phyloP scores from a whole-genome alignment of 345 rosid species.

The Camelina hispida region DNA sequence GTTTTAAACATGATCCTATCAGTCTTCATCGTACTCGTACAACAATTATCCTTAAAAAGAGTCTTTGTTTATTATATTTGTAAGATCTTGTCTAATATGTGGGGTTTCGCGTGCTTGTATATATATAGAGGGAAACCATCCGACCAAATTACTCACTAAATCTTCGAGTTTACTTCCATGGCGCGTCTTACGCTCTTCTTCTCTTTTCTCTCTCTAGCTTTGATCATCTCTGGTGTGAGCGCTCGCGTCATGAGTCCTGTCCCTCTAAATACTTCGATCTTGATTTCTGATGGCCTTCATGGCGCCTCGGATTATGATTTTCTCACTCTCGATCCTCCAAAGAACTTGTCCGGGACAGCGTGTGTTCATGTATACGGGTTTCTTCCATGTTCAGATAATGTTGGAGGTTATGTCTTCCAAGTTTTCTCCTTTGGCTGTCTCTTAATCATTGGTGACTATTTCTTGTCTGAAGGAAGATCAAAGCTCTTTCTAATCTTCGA shows the following conservation, averaged over 20 bases:
- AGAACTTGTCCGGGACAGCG: slow-evolving; percentile 22
- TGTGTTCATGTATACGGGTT: slow-evolving; percentile 46
- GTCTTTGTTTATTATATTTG: not conserved
- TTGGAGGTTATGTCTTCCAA: slow-evolving; percentile 44
- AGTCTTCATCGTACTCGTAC: not conserved
- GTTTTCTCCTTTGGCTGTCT: slow-evolving; percentile 44
- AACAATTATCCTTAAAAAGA: not conserved
- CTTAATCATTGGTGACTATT: slow-evolving; percentile 43
- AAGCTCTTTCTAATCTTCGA: slow-evolving; percentile 42
- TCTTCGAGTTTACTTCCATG: not conserved
- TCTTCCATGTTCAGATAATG: slow-evolving; percentile 47
- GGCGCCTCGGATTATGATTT: slow-evolving; percentile 13
- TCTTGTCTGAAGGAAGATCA: slow-evolving; percentile 44
- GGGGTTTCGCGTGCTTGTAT: not conserved
- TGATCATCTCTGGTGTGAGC: slow-evolving; percentile 27
- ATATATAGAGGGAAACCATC: not conserved
- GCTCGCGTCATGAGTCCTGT: slow-evolving; percentile 38
- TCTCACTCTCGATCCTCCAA: slow-evolving; percentile 41
- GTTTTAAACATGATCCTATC: not conserved
- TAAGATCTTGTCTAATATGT: slow-evolving; percentile 7
- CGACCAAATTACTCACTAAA: not conserved
- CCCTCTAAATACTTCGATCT: slow-evolving; percentile 25
- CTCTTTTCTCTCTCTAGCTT: not conserved
- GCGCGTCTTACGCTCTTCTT: slow-evolving; percentile 1
- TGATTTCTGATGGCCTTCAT: slow-evolving; percentile 41